Conservation (phyloP, 345 rosid genomes). For the Cardiospermum halicacabum region DNA sequence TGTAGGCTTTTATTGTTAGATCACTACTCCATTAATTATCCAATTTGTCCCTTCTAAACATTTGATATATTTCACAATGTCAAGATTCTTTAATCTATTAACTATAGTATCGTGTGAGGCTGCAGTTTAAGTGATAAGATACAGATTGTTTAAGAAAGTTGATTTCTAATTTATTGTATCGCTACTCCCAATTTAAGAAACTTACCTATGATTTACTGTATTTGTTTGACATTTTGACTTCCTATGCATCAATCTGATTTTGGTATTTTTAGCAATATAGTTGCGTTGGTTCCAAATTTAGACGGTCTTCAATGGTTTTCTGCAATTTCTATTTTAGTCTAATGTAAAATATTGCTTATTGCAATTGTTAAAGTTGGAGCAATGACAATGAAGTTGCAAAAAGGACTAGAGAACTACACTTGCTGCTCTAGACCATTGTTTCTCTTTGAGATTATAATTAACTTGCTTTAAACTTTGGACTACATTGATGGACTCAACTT, state of each 20-base stretch:
- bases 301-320: neutral
- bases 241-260: neutral
- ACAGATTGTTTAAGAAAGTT: too few relatives aligned
- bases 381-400: too few relatives aligned
- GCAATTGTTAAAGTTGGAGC: too few relatives aligned
- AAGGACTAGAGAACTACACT: too few relatives aligned
- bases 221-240: neutral
- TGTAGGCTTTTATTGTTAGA: neutral
- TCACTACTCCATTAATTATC: neutral
- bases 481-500: too few relatives aligned
- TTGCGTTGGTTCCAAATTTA: neutral
- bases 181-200: too few relatives aligned
- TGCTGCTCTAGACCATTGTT: too few relatives aligned
- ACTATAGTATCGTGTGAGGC: neutral
- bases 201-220: neutral
- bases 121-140: neutral
- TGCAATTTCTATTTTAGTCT: neutral
- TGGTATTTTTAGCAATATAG: neutral
- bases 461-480: too few relatives aligned
- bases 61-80: neutral
- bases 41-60: neutral
- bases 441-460: too few relatives aligned
- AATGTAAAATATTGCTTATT: neutral
- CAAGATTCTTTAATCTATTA: neutral
- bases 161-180: too few relatives aligned